Conservation (phyloP, 2,329 filamentous ascomycete species). For the Biscogniauxia sp. region DNA sequence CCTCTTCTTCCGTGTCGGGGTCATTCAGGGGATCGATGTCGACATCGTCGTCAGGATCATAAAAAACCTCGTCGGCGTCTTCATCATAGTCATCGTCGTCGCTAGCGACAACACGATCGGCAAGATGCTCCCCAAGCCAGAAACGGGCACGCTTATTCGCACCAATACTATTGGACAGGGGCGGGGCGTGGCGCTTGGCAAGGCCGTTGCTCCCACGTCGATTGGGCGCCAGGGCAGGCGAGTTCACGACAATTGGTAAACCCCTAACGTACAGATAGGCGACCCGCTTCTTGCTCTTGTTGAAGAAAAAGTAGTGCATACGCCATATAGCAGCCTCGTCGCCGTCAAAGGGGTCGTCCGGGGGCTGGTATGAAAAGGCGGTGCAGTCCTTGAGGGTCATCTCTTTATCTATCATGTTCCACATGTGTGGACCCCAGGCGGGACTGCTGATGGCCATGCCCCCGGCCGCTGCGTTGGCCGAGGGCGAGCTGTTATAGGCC, state of each 20-base stretch:
- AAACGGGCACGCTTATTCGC: conserved; percentile 80
- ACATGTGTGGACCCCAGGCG: conserved; percentile 86
- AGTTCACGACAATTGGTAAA: conserved; percentile 65
- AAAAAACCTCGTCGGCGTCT: conserved; percentile 45
- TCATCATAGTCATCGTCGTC: conserved; percentile 49
- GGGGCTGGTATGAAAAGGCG: conserved; percentile 84
- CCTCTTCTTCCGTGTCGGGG: conserved; percentile 47
- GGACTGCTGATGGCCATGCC: conserved; percentile 50
- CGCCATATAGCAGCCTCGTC: conserved; percentile 95
- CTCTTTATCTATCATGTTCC: conserved; percentile 88
- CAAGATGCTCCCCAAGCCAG: conserved; percentile 74
- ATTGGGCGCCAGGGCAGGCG: conserved; percentile 31
- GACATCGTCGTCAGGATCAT: conserved; percentile 58
- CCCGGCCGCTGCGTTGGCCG: conserved; percentile 35
- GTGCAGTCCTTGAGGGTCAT: conserved; percentile 89
- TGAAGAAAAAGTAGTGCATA: conserved; percentile 97
- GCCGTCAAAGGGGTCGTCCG: conserved; percentile 86
- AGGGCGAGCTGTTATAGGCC: conserved; percentile 35
- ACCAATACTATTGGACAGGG: conserved; percentile 38
- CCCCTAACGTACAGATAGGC: conserved; percentile 91
- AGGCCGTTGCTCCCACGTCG: conserved; percentile 29
- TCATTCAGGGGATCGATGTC: conserved; percentile 54
- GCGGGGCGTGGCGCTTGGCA: conserved; percentile 30
- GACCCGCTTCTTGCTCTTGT: conserved; percentile 85
- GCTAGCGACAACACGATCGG: conserved; percentile 44